These are phyloP conservation scores for Penicillium decumbens DNA, from an alignment of 2,329 filamentous ascomycete genomes.

Conservation along the genomic window DNA sequence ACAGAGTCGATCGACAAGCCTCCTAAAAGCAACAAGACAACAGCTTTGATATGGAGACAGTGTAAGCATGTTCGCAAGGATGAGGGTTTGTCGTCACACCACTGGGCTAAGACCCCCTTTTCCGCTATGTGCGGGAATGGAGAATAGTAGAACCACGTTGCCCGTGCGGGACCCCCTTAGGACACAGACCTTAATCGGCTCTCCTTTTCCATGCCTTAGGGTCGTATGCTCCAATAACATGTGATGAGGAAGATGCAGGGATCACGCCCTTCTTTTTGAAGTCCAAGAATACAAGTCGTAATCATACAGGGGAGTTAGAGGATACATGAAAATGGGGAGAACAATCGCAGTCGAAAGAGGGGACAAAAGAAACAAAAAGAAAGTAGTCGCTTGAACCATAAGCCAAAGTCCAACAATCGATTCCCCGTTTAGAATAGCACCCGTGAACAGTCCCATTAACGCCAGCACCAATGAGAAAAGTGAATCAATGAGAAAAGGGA, in stretches of 20 bases:
- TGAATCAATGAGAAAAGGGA: background rate
- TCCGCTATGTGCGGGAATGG: slow-evolving; percentile 11
- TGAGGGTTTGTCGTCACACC: background rate
- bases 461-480: background rate
- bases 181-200: slow-evolving; percentile 9
- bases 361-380: slow-evolving; percentile 2
- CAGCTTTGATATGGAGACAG: background rate
- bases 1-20: background rate
- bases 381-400: background rate
- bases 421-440: slow-evolving; percentile 5
- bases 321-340: background rate
- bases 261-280: background rate
- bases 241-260: background rate
- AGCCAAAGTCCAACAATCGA: slow-evolving; percentile 1
- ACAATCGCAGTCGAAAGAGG: background rate
- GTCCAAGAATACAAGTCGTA: background rate
- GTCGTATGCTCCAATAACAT: slow-evolving; percentile 6
- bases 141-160: slow-evolving; percentile 21
- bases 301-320: background rate
- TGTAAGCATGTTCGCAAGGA: background rate
- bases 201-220: slow-evolving; percentile 1
- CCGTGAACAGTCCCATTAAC: background rate
- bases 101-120: slow-evolving; percentile 7
- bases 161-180: slow-evolving; percentile 8
- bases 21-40: background rate